These are phyloP conservation scores for Phytophthora lateralis DNA, from an alignment of 352 stramenopile species.

Conservation along the genomic window DNA sequence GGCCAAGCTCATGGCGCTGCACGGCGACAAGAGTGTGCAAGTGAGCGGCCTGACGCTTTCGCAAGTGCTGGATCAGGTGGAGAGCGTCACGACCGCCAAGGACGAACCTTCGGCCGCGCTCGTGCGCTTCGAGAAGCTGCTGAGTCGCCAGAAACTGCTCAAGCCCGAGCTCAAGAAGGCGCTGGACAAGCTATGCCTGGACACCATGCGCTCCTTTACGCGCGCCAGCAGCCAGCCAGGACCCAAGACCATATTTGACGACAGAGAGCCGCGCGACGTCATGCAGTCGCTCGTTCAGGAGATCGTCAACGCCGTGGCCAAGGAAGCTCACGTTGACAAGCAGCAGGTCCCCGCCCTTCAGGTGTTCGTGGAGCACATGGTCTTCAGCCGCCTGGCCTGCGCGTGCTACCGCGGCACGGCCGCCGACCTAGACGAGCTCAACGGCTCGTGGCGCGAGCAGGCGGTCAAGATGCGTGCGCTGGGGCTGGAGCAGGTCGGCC, in stretches of 20 bases:
- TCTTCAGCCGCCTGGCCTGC: constrained; percentile 69
- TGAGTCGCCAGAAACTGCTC: constrained; percentile 62
- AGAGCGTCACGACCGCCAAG: constrained; percentile 17
- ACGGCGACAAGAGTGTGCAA: constrained; percentile 50
- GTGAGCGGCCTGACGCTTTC: constrained; percentile 33
- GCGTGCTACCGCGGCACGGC: constrained; percentile 64
- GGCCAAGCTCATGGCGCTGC: constrained; percentile 50
- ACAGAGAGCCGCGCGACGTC: constrained; percentile 60
- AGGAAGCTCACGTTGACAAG: constrained; percentile 41
- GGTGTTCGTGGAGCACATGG: constrained; percentile 77
- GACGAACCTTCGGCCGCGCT: constrained; percentile 55
- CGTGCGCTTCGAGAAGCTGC: constrained; percentile 74
- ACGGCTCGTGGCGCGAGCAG: constrained; percentile 67
- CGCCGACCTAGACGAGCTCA: constrained; percentile 71
- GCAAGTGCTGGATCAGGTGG: constrained; percentile 49
- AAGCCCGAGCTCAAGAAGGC: constrained; percentile 66
- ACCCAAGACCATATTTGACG: constrained; percentile 47
- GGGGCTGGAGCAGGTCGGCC: constrained; percentile 56
- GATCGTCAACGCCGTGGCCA: constrained; percentile 57
- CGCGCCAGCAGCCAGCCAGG: constrained; percentile 26
- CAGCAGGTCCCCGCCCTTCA: constrained; percentile 33
- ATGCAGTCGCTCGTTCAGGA: constrained; percentile 76
- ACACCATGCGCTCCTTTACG: constrained; percentile 67
- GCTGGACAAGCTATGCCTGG: constrained; percentile 63
- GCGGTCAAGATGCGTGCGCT: constrained; percentile 46